Evolutionary conservation across 176 grass and related monocot genomes (phyloP), one percentile per base, ranked within the genome.

Genomic region (Carex pumila): DNA sequence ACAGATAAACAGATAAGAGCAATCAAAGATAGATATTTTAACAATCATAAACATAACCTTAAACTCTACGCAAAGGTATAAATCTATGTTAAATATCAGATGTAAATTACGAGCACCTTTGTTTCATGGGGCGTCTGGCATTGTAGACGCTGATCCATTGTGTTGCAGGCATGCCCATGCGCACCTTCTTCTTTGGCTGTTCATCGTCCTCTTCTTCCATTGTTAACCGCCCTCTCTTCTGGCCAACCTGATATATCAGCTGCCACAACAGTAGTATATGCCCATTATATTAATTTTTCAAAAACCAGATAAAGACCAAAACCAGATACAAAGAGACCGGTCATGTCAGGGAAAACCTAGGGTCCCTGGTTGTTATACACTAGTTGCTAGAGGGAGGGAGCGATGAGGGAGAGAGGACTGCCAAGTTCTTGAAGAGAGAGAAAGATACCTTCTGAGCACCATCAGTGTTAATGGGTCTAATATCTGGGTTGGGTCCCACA

Each of bases 81-180:
- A 60, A 67, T 22, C 43, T 60, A 50, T 50, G 47, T 50, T 50
- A 78, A 36, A 78, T 56, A 78, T 57, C 52, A 34, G 5, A 56
- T 45, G 12, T 18, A 85, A 80, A 80, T 30, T 43, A 67, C 14
- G 22, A 60, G n/a, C 60, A 79, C 94, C 94, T 94, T 88, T 97
- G 94, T 55, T 97, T 97, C 92, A 97, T 97, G 87, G 94, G 92
- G 10, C 87, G 90, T 83, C 90, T 91, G 17, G 90, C 92, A 92
- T 92, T 97, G 85, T 97, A 97, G 64, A 92, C 90, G 77, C 94
- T 94, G 78, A 97, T 67, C 94, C 92, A 97, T 82, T 97, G 94
- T 59, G 92, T 94, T 18, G 94, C 90, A 79, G 94, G 92, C 92
- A 97, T 88, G 43, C 94, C 94, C 87, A 97, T 94, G 77, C 94